phyloP scores from a whole-genome alignment of 192 early-diverging fungal genomes.

The Gamsiella multidivaricata region DNA sequence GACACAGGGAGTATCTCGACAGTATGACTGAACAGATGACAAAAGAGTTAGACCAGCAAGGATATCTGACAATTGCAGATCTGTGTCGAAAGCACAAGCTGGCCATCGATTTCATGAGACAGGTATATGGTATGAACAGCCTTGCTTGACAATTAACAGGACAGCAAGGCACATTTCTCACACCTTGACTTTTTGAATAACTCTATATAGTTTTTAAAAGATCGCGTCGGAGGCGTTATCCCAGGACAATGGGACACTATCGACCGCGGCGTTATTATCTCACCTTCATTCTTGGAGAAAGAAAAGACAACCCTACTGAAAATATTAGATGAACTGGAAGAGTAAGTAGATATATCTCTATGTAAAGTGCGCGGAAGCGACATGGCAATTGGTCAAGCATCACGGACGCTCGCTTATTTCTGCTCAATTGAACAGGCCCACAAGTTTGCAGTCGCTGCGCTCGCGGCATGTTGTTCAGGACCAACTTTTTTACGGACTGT shows the following conservation, averaged over 20 bases:
- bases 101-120: constrained; percentile 36
- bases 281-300: constrained; percentile 28
- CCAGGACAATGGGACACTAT: constrained; percentile 38
- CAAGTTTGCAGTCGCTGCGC: constrained; percentile 12
- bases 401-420: background rate
- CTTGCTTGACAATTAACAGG: too few relatives aligned
- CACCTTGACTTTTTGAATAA: too few relatives aligned
- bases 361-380: background rate
- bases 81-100: constrained; percentile 30
- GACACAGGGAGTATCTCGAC: constrained; percentile 29
- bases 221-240: constrained; percentile 32
- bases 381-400: too few relatives aligned
- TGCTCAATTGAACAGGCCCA: constrained; percentile 12
- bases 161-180: too few relatives aligned
- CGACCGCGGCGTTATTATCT: constrained; percentile 33
- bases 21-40: constrained; percentile 20
- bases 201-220: constrained; percentile 37
- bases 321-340: constrained; percentile 13
- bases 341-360: constrained; percentile 16
- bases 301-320: constrained; percentile 10
- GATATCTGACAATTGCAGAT: constrained; percentile 16
- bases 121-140: too few relatives aligned
- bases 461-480: constrained; percentile 23
- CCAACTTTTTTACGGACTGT: constrained; percentile 40
- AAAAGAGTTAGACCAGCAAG: constrained; percentile 10